Percentiles rank a stretch among this genome's conserved stretches.
Conservation (phyloP, 2,329 filamentous ascomycete genomes). For the Penicillium sp. region DNA sequence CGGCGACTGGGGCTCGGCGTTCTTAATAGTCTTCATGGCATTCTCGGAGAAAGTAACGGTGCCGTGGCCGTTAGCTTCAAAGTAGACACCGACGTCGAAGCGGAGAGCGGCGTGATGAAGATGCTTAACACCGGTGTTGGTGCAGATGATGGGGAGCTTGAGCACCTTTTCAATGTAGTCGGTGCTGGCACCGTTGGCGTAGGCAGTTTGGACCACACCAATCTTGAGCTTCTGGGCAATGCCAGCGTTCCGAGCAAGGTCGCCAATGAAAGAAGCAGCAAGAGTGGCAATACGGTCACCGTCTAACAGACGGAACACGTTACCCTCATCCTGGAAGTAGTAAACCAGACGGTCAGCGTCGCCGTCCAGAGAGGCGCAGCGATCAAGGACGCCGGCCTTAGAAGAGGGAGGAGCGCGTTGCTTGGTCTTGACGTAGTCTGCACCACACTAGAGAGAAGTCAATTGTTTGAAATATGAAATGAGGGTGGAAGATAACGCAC, state of each 20-base stretch:
- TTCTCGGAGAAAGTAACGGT: conserved; percentile 91
- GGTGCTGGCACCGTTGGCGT: conserved; percentile 90
- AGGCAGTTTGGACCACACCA: conserved; percentile 94
- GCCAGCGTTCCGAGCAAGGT: conserved; percentile 76
- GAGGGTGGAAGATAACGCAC: conserved; percentile 48
- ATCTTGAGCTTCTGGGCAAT: conserved; percentile 79
- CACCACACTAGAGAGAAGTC: conserved; percentile 65
- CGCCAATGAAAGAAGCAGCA: conserved; percentile 87
- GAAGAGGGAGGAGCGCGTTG: conserved; percentile 84
- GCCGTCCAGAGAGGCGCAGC: conserved; percentile 88
- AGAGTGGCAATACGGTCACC: conserved; percentile 96
- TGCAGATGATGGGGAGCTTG: conserved; percentile 86
- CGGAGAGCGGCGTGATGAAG: conserved; percentile 94
- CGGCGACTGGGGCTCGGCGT: conserved; percentile 80
- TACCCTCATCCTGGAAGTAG: conserved; percentile 82
- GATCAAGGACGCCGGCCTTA: conserved; percentile 70
- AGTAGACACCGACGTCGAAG: conserved; percentile 96
- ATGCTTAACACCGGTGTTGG: conserved; percentile 94
- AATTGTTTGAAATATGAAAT: background rate
- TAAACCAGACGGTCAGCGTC: conserved; percentile 95
- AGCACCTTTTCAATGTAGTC: conserved; percentile 86
- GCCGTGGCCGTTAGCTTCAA: conserved; percentile 97
- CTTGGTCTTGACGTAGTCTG: conserved; percentile 96
- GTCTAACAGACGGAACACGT: conserved; percentile 86
- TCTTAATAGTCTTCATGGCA: conserved; percentile 74